phyloP scores from a whole-genome alignment of 2,329 filamentous ascomycete genomes.

The Fusarium mexicanum region DNA sequence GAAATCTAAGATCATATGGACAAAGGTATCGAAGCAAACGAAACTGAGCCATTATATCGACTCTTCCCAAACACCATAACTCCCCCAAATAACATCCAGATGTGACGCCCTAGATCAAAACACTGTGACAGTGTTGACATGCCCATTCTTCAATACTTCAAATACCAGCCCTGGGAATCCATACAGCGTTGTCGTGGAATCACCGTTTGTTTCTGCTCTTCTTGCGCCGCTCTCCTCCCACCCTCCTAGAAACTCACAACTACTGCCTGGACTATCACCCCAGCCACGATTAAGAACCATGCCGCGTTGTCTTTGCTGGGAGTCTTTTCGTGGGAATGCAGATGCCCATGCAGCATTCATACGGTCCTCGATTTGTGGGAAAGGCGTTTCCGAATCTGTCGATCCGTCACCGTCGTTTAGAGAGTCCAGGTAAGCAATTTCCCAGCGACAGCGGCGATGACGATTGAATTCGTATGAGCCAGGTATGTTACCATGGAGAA shows the following conservation, averaged over 20 bases:
- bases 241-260: constrained; percentile 83
- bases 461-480: constrained; percentile 97
- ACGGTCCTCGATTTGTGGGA: constrained; percentile 74
- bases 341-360: constrained; percentile 77
- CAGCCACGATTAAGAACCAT: constrained; percentile 93
- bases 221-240: constrained; percentile 79
- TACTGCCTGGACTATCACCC: constrained; percentile 91
- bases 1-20: constrained; percentile 1
- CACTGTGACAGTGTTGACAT: constrained; percentile 87
- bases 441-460: constrained; percentile 89
- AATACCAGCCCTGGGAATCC: constrained; percentile 95
- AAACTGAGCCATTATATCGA: not conserved
- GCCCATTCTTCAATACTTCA: constrained; percentile 93
- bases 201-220: constrained; percentile 64
- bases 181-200: constrained; percentile 82
- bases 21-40: constrained; percentile 13
- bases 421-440: constrained; percentile 68
- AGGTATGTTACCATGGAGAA: constrained; percentile 93
- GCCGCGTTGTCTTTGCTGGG: constrained; percentile 65
- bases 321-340: constrained; percentile 66
- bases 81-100: not conserved
- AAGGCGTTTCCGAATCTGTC: constrained; percentile 80
- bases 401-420: constrained; percentile 54
- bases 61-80: constrained; percentile 29
- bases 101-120: constrained; percentile 63